Base-by-base conservation (phyloP, 768 basidiomycete species). In the Zangia roseola region DNA sequence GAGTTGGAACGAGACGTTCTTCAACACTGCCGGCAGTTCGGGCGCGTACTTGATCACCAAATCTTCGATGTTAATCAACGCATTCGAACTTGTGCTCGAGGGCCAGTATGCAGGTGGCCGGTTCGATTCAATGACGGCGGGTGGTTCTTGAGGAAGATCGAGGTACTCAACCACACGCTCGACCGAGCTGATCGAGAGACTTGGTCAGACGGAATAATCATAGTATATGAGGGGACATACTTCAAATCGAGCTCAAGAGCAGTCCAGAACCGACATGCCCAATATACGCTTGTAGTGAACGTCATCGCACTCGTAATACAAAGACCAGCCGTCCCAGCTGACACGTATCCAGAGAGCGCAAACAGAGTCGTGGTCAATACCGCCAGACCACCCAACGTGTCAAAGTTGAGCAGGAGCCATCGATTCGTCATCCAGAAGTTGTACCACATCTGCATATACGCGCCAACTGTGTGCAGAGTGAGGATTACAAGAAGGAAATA, bases 101-200 rank as follows among this genome's bases (percentile, higher is more conserved):
- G 94, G 94, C 94, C 94, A 97, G 60, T 94, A 94, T 0, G 93
- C 94, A 1, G 94, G 94, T 2, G 84, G 86, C 7, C 89, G 80
- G 47, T 78, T 79, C 0, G 78, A 77, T 55, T 91, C 85, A 41
- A 93, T 85, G 49, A 86, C 61, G 0, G 84, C 75, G 3, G 90
- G 83, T 0, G 94, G 87, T 62, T 95, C 92, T 64, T 92, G 90
- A 0, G 91, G 91, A 6, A 97, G 76, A 43, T 90, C 81, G 21
- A 95, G 81, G 72, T 94, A 95, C 73, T 95, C 93, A 7, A 91
- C 83, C 13, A 94, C 78, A 50, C 94, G 88, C 65, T 97, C 93
- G 5, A 95, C 91, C 12, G 90, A 87, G 71, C 88, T 91, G 44
- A 13, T 36, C 10, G 10, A 6, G 13, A 25, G 45, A 30, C 12